phyloP scores from a whole-genome alignment of 1,139 yeast species.

The Yamadazyma epiphylla region DNA sequence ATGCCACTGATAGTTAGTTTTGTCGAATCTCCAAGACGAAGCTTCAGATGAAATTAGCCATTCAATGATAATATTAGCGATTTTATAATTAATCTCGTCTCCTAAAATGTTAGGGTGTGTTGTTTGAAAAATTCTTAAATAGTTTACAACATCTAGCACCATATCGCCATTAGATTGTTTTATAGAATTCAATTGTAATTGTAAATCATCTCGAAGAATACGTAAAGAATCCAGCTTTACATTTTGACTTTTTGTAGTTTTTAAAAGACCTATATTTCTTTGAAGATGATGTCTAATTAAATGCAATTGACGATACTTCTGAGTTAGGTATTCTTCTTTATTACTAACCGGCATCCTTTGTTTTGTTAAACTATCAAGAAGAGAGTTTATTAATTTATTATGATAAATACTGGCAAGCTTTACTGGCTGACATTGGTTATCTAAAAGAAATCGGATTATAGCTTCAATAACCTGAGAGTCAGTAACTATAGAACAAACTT shows the following conservation, averaged over 20 bases:
- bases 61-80: constrained; percentile 26
- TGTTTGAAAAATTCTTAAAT: constrained; percentile 9
- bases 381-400: constrained; percentile 16
- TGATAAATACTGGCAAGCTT: constrained; percentile 23
- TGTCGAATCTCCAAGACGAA: constrained; percentile 22
- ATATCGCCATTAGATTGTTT: constrained; percentile 5
- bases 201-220: constrained; percentile 13
- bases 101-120: constrained; percentile 9
- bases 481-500: no score
- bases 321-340: constrained; percentile 6
- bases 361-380: constrained; percentile 20
- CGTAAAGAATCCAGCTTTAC: constrained; percentile 16
- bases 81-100: constrained; percentile 14
- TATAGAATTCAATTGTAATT: constrained; percentile 13
- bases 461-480: constrained; percentile 26
- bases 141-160: constrained; percentile 12
- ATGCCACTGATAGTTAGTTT: constrained; percentile 16
- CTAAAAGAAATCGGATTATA: constrained; percentile 27
- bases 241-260: constrained; percentile 20
- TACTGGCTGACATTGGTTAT: constrained; percentile 16
- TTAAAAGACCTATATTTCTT: constrained; percentile 16
- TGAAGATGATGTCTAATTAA: constrained; percentile 27
- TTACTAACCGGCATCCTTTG: constrained; percentile 10
- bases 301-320: constrained; percentile 25
- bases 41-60: constrained; percentile 17